phyloP scores from a whole-genome alignment of 2,329 filamentous ascomycete genomes.

The Fusarium devonianum region DNA sequence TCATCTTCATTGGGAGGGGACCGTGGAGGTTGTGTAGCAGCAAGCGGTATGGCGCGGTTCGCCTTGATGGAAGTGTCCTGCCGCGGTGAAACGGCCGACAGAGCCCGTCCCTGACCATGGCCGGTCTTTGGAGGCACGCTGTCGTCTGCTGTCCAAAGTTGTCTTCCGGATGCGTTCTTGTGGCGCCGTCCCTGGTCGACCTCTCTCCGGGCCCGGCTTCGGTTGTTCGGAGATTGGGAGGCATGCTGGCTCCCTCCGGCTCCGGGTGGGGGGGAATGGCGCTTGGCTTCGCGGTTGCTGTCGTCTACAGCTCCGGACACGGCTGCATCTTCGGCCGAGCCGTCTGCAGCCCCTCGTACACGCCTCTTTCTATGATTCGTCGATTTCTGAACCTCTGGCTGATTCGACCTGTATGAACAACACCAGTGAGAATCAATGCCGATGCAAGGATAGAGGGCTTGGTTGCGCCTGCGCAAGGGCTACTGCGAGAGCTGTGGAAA shows the following conservation, averaged over 20 bases:
- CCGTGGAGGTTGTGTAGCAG: neutral
- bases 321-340: slow-evolving; percentile 3
- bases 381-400: slow-evolving; percentile 1
- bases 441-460: neutral
- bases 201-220: slow-evolving; percentile 23
- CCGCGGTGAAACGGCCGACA: slow-evolving; percentile 6
- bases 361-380: slow-evolving; percentile 10
- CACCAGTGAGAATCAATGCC: neutral
- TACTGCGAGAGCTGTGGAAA: too few relatives aligned
- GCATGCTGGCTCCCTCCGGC: slow-evolving; percentile 30
- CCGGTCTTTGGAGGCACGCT: slow-evolving; percentile 18
- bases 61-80: slow-evolving; percentile 12
- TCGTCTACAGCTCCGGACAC: slow-evolving; percentile 5
- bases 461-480: neutral
- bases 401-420: neutral
- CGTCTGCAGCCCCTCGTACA: slow-evolving; percentile 1
- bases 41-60: neutral
- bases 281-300: slow-evolving; percentile 34
- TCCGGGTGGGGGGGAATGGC: slow-evolving; percentile 40
- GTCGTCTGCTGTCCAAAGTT: slow-evolving; percentile 43
- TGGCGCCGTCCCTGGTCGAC: slow-evolving; percentile 36
- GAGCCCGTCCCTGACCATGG: slow-evolving; percentile 12
- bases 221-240: slow-evolving; percentile 21
- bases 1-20: slow-evolving; percentile 16
- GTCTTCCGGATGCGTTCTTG: slow-evolving; percentile 34